phyloP scores from a whole-genome alignment of 148 eudicot genomes.

The Mesembryanthemum crystallinum region DNA sequence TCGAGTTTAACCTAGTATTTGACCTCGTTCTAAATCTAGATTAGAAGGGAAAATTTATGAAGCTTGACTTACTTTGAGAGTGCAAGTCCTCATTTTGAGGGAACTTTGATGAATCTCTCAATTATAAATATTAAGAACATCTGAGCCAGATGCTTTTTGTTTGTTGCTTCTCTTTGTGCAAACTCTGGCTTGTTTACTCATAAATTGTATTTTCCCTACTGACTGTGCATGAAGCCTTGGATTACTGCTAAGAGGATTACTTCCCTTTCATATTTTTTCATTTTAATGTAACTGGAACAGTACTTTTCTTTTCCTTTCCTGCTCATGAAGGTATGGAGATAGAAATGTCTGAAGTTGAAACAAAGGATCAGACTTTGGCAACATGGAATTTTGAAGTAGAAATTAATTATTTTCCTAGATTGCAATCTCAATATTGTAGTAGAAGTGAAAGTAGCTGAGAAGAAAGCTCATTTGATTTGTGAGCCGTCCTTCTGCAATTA shows the following conservation, averaged over 20 bases:
- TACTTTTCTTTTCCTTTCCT: background rate
- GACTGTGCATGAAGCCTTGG: too few species aligned
- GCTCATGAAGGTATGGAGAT: background rate
- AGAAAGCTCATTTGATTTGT: background rate
- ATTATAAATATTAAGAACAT: background rate
- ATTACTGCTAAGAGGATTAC: background rate
- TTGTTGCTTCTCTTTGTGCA: background rate
- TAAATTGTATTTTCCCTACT: too few species aligned
- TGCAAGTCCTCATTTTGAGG: background rate
- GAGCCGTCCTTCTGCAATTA: background rate
- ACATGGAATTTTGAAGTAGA: background rate
- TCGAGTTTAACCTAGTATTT: too few species aligned
- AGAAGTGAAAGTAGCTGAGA: background rate
- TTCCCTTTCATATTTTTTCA: background rate
- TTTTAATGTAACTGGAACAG: background rate
- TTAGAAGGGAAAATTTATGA: too few species aligned
- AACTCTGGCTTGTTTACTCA: too few species aligned
- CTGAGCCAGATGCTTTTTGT: background rate
- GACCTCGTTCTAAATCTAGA: too few species aligned
- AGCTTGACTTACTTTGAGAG: background rate
- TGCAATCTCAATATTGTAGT: background rate
- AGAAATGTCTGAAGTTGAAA: too few species aligned
- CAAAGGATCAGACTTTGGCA: background rate
- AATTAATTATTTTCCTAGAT: background rate
- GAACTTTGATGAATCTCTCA: background rate